These are phyloP conservation scores for Leccinum pellstonianum DNA, from an alignment of 768 basidiomycete species.

Conservation along the genomic window DNA sequence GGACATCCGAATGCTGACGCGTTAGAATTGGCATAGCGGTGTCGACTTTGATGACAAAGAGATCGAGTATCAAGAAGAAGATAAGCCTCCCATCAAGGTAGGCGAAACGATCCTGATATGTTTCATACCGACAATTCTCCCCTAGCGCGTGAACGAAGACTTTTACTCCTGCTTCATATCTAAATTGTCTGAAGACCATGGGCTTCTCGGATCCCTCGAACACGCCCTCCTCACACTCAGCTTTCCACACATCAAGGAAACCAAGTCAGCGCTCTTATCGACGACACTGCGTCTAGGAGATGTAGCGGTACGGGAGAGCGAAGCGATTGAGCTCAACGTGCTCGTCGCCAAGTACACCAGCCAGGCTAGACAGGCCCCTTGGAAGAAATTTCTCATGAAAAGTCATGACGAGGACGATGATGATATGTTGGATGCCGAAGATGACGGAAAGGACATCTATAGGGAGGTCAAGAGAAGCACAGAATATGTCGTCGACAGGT, in stretches of 20 bases:
- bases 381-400: constrained; percentile 58
- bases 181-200: constrained; percentile 32
- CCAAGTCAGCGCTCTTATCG: constrained; percentile 64
- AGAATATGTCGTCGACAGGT: constrained; percentile 58
- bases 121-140: neutral
- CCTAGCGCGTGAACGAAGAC: constrained; percentile 68
- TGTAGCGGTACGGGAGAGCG: constrained; percentile 57
- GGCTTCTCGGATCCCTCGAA: constrained; percentile 32
- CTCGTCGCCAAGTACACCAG: constrained; percentile 82
- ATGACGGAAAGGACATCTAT: constrained; percentile 35
- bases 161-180: constrained; percentile 57
- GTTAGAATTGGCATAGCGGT: constrained; percentile 49
- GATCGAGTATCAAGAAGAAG: constrained; percentile 57
- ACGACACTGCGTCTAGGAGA: constrained; percentile 80
- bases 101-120: neutral
- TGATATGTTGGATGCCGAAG: constrained; percentile 27
- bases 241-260: constrained; percentile 60
- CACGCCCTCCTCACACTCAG: constrained; percentile 27
- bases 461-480: constrained; percentile 43
- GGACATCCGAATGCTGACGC: constrained; percentile 7
- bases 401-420: constrained; percentile 26
- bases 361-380: constrained; percentile 61
- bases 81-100: constrained; percentile 77
- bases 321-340: constrained; percentile 72
- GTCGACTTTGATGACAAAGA: constrained; percentile 84